Conservation (phyloP, 345 rosid genomes). For the Brassica juncea region DNA sequence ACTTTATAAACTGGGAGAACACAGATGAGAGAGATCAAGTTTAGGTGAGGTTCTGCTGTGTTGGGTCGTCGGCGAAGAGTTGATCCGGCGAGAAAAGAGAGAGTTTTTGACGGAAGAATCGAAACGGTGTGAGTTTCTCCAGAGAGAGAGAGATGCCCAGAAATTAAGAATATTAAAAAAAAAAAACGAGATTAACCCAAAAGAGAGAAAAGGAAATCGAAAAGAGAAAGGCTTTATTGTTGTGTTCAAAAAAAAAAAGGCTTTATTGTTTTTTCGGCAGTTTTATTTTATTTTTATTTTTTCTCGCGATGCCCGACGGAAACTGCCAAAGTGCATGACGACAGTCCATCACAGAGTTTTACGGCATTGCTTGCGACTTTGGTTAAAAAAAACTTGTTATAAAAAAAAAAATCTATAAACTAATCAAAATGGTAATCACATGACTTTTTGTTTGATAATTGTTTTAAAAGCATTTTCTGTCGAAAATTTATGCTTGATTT, state of each 20-base stretch:
- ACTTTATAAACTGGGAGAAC: slow-evolving; percentile 31
- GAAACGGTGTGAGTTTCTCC: slow-evolving; percentile 23
- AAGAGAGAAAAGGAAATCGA: slow-evolving; percentile 1
- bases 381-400: not conserved
- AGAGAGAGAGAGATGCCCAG: slow-evolving; percentile 35
- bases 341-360: slow-evolving; percentile 42
- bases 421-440: slow-evolving; percentile 11
- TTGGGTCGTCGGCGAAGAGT: not conserved
- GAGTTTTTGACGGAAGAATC: slow-evolving; percentile 34
- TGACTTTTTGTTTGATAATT: not conserved
- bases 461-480: slow-evolving; percentile 10
- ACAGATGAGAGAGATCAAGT: not conserved
- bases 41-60: not conserved
- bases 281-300: not conserved
- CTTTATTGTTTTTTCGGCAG: slow-evolving; percentile 27
- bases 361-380: slow-evolving; percentile 10
- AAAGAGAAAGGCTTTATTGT: slow-evolving; percentile 26
- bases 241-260: not conserved
- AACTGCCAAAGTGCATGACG: slow-evolving; percentile 59
- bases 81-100: slow-evolving; percentile 18
- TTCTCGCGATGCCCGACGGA: slow-evolving; percentile 37
- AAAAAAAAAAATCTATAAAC: not conserved
- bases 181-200: slow-evolving; percentile 9
- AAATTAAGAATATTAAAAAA: not conserved
- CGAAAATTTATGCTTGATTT: not conserved